Evolutionary conservation across 805 yeast species (phyloP).

Genomic region (Wickerhamiella cacticola): DNA sequence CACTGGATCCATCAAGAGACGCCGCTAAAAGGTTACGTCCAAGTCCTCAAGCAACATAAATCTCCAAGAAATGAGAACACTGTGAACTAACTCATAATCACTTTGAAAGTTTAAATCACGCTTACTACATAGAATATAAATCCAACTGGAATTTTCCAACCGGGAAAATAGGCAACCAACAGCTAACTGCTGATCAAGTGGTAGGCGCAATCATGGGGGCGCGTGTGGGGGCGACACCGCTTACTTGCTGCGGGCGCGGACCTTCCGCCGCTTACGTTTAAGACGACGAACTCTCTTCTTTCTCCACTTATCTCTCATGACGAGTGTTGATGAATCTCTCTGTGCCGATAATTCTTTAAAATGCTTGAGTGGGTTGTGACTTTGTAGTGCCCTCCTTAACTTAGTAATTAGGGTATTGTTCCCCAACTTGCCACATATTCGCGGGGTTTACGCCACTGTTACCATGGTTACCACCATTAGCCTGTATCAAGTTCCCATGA

Average conservation of each 20-base stretch:
- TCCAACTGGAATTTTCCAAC: not conserved
- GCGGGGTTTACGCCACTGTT: too few relatives aligned
- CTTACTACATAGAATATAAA: conserved; percentile 6
- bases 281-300: conserved; percentile 99
- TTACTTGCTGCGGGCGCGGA: conserved; percentile 86
- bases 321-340: conserved; percentile 11
- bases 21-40: too few relatives aligned
- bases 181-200: not conserved
- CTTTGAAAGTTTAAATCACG: not conserved
- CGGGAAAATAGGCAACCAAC: not conserved
- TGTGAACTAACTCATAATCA: not conserved
- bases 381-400: not conserved
- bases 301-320: conserved; percentile 81
- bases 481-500: too few relatives aligned
- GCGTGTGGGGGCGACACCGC: conserved; percentile 18
- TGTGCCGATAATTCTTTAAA: conserved; percentile 1
- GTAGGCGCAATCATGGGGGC: conserved; percentile 11
- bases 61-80: too few relatives aligned
- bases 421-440: too few relatives aligned
- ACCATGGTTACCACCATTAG: too few relatives aligned
- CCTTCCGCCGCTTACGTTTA: conserved; percentile 99
- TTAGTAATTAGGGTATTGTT: not conserved
- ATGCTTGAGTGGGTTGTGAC: not conserved
- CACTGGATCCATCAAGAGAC: too few relatives aligned
- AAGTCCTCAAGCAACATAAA: too few relatives aligned